phyloP scores from a whole-genome alignment of 2,329 filamentous ascomycete species.

The Neonectria neomacrospora region DNA sequence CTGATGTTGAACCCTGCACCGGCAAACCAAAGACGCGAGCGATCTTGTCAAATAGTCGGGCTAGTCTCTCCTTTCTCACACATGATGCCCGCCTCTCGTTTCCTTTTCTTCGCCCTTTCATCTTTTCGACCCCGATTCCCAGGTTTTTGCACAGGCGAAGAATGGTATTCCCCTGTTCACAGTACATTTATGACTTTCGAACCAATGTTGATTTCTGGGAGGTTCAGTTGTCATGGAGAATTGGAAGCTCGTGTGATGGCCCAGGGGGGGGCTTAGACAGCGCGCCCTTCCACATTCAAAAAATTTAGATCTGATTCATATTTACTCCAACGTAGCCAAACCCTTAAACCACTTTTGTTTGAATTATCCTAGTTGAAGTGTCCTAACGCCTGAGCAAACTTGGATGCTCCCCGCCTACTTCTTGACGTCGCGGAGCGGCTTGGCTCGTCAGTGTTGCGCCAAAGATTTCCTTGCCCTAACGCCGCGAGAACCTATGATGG shows the following conservation, averaged over 20 bases:
- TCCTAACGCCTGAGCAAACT: neutral
- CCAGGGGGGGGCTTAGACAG: slow-evolving; percentile 47
- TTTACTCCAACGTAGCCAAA: slow-evolving; percentile 34
- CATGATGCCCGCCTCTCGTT: slow-evolving; percentile 27
- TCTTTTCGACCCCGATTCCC: slow-evolving; percentile 39
- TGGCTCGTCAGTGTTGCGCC: neutral
- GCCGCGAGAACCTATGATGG: neutral
- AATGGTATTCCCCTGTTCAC: slow-evolving; percentile 45
- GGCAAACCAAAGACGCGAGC: slow-evolving; percentile 2
- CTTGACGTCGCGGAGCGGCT: neutral
- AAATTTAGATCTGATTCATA: slow-evolving; percentile 49
- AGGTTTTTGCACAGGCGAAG: slow-evolving; percentile 45
- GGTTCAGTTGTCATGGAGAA: slow-evolving; percentile 41
- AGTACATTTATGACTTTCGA: slow-evolving; percentile 41
- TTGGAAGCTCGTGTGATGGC: slow-evolving; percentile 42
- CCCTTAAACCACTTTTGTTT: slow-evolving; percentile 15
- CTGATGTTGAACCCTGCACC: slow-evolving; percentile 48
- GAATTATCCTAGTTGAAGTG: slow-evolving; percentile 1
- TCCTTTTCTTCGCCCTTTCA: slow-evolving; percentile 32
- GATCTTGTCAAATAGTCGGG: neutral
- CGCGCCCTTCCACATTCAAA: slow-evolving; percentile 47
- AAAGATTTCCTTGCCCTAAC: neutral
- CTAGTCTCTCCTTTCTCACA: neutral
- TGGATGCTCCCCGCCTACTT: slow-evolving; percentile 1
- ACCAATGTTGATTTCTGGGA: slow-evolving; percentile 38